phyloP scores from a whole-genome alignment of 371 early-diverging fungal species.

The Mortierella sp. region DNA sequence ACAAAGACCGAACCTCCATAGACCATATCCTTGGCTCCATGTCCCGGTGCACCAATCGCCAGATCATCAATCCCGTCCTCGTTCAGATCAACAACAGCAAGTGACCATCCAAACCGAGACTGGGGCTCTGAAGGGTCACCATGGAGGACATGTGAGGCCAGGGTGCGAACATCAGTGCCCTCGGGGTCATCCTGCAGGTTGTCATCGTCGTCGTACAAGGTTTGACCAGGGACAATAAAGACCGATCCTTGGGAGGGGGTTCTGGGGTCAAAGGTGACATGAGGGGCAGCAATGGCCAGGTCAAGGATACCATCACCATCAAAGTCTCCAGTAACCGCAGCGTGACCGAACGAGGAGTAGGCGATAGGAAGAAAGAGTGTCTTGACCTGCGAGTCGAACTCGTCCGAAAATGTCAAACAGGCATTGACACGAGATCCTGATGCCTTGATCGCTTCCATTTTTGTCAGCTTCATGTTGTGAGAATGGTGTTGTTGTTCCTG shows the following conservation, averaged over 20 bases:
- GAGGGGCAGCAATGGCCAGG: slow-evolving; percentile 83
- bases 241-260: slow-evolving; percentile 73
- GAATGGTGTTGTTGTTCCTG: background rate
- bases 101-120: slow-evolving; percentile 83
- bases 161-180: slow-evolving; percentile 55
- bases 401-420: slow-evolving; percentile 33
- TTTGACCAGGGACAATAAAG: slow-evolving; percentile 62
- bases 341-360: slow-evolving; percentile 77
- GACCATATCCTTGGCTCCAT: slow-evolving; percentile 43
- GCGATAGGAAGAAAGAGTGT: slow-evolving; percentile 64
- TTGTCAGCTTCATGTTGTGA: background rate
- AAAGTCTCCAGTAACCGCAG: slow-evolving; percentile 78
- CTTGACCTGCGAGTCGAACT: slow-evolving; percentile 20
- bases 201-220: slow-evolving; percentile 24
- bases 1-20: slow-evolving; percentile 74
- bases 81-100: slow-evolving; percentile 85
- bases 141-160: slow-evolving; percentile 46
- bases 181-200: background rate
- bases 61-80: slow-evolving; percentile 91
- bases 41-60: slow-evolving; percentile 81
- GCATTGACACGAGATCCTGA: slow-evolving; percentile 2
- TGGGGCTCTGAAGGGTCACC: slow-evolving; percentile 53
- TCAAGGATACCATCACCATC: slow-evolving; percentile 70
- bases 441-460: background rate
- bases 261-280: slow-evolving; percentile 37